A percentile compares a stretch with the other conserved stretches of the same genome.
These are phyloP conservation scores for Boletus sp. DNA, from an alignment of 768 basidiomycete species.

Conservation along the genomic window DNA sequence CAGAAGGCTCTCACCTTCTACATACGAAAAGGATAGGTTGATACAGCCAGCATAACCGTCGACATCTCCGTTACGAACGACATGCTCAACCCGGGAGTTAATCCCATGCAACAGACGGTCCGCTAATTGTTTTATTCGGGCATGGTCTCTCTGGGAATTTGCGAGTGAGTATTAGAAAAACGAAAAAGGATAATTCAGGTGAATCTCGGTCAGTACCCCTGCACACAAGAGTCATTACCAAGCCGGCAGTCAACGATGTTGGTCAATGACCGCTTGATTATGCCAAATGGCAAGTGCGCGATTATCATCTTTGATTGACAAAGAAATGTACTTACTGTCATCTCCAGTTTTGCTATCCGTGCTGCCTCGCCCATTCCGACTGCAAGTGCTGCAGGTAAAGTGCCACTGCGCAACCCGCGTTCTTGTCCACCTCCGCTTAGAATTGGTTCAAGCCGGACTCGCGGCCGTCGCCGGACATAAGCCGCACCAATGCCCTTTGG, in stretches of 20 bases:
- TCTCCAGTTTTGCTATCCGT: conserved; percentile 86
- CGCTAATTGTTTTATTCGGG: conserved; percentile 67
- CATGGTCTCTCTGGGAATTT: conserved; percentile 67
- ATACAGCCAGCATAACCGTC: conserved; percentile 95
- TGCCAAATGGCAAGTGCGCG: conserved; percentile 35
- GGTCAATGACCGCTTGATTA: conserved; percentile 43
- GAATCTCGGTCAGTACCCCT: conserved; percentile 80
- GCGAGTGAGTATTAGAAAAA: background rate
- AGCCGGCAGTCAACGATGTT: conserved; percentile 41
- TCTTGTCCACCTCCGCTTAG: conserved; percentile 97
- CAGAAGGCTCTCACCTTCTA: conserved; percentile 93
- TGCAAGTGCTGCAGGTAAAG: conserved; percentile 79
- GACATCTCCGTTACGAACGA: conserved; percentile 90
- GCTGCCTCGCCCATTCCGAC: conserved; percentile 96
- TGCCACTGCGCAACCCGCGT: conserved; percentile 92
- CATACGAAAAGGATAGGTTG: conserved; percentile 93
- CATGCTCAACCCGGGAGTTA: conserved; percentile 79
- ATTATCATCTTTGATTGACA: conserved; percentile 42
- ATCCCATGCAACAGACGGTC: conserved; percentile 80
- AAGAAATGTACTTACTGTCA: conserved; percentile 66
- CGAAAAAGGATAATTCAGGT: background rate
- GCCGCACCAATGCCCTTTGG: conserved; percentile 95
- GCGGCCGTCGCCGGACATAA: conserved; percentile 88
- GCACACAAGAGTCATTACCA: conserved; percentile 70
- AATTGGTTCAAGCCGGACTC: conserved; percentile 93